Evolutionary conservation across 225 moss, liverwort and hornwort genomes (phyloP).

Genomic region (Asterella californica): DNA sequence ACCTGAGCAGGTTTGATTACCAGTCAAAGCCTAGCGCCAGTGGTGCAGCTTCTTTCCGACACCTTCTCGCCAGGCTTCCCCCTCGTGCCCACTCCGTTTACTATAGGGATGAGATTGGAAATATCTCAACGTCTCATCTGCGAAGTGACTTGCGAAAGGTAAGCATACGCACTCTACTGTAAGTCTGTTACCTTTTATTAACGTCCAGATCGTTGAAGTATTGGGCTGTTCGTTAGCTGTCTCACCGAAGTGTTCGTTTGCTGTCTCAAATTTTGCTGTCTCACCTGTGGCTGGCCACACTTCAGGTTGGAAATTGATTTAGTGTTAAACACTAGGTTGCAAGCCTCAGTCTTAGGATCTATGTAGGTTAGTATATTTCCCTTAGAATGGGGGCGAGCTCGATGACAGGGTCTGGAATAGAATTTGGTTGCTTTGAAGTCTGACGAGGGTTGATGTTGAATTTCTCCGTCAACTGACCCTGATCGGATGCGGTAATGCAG

Average conservation of each 20-base stretch:
- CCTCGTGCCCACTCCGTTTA: slow-evolving; percentile 82
- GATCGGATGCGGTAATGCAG: slow-evolving; percentile 15
- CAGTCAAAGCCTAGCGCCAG: slow-evolving; percentile 67
- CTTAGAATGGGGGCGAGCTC: neutral
- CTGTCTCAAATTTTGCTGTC: no score
- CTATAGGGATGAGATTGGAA: slow-evolving; percentile 94
- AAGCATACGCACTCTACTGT: neutral
- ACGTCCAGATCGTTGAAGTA: neutral
- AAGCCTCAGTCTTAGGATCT: neutral
- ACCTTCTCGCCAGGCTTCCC: slow-evolving; percentile 70
- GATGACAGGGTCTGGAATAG: neutral
- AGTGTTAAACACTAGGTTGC: neutral
- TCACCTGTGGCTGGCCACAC: neutral
- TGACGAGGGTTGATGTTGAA: neutral
- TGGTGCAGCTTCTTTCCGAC: slow-evolving; percentile 70
- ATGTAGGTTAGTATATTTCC: neutral
- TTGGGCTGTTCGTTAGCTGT: neutral
- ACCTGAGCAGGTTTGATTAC: slow-evolving; percentile 56
- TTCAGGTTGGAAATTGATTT: neutral
- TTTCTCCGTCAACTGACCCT: neutral
- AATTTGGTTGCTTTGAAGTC: neutral
- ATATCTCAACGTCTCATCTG: slow-evolving; percentile 91
- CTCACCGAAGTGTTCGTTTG: no score
- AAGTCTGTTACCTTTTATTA: neutral
- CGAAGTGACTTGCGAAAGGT: slow-evolving; percentile 64